Base-by-base conservation (phyloP, 805 yeast genomes). In the Danielozyma ontarioensis region DNA sequence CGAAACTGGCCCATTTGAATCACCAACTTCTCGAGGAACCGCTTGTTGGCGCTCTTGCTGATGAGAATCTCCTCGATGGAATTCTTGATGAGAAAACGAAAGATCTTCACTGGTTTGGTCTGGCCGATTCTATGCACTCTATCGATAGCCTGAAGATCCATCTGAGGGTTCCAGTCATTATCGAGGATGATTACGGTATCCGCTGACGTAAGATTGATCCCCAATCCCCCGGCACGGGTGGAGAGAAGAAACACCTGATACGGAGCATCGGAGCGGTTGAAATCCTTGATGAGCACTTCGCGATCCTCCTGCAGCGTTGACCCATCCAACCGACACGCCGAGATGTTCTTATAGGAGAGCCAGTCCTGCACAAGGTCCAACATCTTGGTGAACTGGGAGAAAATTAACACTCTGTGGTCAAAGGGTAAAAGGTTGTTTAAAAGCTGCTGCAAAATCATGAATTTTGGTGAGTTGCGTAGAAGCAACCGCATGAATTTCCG, bases 141-240 rank as follows among this genome's bases (percentile, higher is more conserved):
- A 48, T 89, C 97, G 78, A 90, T 90, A 0, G 97, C 97, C 55
- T 90, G 98, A 32, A 88, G 63, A 58, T 90, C 97, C 41, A 87
- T 94, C 51, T 90, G 97, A 0, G 97, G 98, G 50, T 90, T 90
- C 96, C 97, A 90, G 52, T 90, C 98, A 36, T 87, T 83, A 50
- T 90, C 98, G 51, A 86, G 88, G 8, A 90, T 48, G 3, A 90
- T 75, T 1, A 93, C 97, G 2, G 95, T 80, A 43, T 93, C 97
- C 0, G 97, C 96, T 0, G 82, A 78, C 0, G 81, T 75, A 35
- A 90, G 64, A 50, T 90, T 90, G 27, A 90, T 76, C 4, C 98
- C 98, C 21, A 90, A 70, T 0, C 97, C 97, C 7, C 97, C 98
- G 1, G 97, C 90, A 41, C 97, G 69, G 0, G 98, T 93, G 11